Conservation (phyloP, 176 grass and related monocot species). For the Rhipidocladum racemiflorum region DNA sequence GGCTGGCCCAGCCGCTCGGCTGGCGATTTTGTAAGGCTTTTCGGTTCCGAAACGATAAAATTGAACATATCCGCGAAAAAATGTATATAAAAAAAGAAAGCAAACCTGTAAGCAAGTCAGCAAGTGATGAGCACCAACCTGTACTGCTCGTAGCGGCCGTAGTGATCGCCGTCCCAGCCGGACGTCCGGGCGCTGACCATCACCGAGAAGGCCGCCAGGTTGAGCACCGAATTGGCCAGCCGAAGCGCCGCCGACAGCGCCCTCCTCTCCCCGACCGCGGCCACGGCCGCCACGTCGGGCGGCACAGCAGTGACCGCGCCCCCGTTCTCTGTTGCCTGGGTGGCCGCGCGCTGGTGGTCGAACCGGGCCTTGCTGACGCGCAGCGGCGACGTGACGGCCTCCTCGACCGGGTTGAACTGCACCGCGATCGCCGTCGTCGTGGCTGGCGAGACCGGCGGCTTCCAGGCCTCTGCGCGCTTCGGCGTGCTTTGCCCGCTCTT, state of each 20-base stretch:
- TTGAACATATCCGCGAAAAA: background rate
- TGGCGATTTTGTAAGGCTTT: too few relatives aligned
- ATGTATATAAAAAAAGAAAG: background rate
- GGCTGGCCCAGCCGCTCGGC: too few relatives aligned
- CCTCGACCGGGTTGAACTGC: slow-evolving; percentile 14
- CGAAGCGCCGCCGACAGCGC: slow-evolving; percentile 49
- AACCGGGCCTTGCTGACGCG: background rate
- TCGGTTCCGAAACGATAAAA: too few relatives aligned
- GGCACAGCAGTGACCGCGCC: background rate
- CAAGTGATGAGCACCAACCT: slow-evolving; percentile 33
- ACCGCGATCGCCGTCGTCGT: background rate
- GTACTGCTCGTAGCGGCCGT: slow-evolving; percentile 66
- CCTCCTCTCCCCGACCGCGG: slow-evolving; percentile 44
- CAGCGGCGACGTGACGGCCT: slow-evolving; percentile 32
- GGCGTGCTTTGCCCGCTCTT: slow-evolving; percentile 36
- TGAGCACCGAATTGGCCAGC: slow-evolving; percentile 62
- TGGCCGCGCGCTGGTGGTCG: background rate
- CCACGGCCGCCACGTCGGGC: slow-evolving; percentile 22
- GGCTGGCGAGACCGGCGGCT: background rate
- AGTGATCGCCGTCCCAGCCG: slow-evolving; percentile 89
- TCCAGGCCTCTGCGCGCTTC: slow-evolving; percentile 34
- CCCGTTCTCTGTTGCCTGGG: slow-evolving; percentile 17
- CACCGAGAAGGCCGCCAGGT: slow-evolving; percentile 68
- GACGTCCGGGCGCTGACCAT: slow-evolving; percentile 64
- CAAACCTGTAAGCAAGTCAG: background rate